phyloP scores from a whole-genome alignment of 176 grass and related monocot genomes.

The Aegilops bicornis region DNA sequence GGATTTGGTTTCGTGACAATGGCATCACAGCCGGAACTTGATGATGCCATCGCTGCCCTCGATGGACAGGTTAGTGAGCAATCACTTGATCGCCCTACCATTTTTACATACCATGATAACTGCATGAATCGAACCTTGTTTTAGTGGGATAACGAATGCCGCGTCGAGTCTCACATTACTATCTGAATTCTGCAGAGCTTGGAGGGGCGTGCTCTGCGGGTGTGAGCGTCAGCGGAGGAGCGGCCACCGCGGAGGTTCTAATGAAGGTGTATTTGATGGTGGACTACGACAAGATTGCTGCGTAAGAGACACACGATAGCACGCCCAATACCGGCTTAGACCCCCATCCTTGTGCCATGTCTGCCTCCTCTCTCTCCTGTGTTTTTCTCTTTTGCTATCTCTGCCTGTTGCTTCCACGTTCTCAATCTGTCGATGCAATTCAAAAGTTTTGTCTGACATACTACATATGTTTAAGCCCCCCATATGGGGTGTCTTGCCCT shows the following conservation, averaged over 20 bases:
- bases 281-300: slow-evolving; percentile 12
- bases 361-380: background rate
- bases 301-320: slow-evolving; percentile 11
- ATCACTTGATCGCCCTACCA: background rate
- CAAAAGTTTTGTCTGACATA: slow-evolving; percentile 51
- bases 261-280: slow-evolving; percentile 1
- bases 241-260: slow-evolving; percentile 49
- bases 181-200: slow-evolving; percentile 55
- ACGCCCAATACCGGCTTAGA: slow-evolving; percentile 15
- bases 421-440: slow-evolving; percentile 43
- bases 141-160: background rate
- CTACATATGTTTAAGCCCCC: background rate
- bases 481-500: background rate
- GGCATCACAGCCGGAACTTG: slow-evolving; percentile 66
- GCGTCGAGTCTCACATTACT: background rate
- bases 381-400: slow-evolving; percentile 10
- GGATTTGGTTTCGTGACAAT: slow-evolving; percentile 92
- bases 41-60: slow-evolving; percentile 89
- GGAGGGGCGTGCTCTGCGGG: slow-evolving; percentile 74
- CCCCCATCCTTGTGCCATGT: background rate
- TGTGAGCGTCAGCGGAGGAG: slow-evolving; percentile 79
- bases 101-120: background rate
- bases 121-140: too few species aligned
- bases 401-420: slow-evolving; percentile 16
- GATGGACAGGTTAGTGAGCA: slow-evolving; percentile 71